These are phyloP conservation scores for Codiaeum variegatum DNA, from an alignment of 441 rosid genomes.

Conservation along the genomic window DNA sequence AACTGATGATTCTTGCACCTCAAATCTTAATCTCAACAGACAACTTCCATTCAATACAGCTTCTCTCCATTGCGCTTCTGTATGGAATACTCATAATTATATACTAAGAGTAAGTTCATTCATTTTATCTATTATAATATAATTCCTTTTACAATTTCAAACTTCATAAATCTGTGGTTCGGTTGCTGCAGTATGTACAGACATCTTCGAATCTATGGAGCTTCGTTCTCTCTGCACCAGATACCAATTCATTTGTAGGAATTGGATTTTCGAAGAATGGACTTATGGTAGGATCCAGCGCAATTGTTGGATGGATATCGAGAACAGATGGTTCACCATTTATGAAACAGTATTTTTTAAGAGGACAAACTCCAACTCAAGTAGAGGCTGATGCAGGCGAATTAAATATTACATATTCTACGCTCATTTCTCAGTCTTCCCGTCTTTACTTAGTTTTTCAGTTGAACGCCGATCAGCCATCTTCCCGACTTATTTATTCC, in stretches of 20 bases:
- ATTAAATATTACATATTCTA: constrained; percentile 34
- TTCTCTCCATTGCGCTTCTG: constrained; percentile 50
- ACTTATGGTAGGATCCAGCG: constrained; percentile 65
- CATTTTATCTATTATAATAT: no score
- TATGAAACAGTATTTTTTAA: constrained; percentile 47
- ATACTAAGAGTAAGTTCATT: constrained; percentile 57
- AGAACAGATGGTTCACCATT: constrained; percentile 22
- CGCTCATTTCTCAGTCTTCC: constrained; percentile 40
- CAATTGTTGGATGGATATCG: constrained; percentile 76
- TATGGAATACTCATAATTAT: constrained; percentile 45
- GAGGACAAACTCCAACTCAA: constrained; percentile 34
- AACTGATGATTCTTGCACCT: constrained; percentile 66
- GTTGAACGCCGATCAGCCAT: constrained; percentile 41
- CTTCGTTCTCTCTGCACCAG: constrained; percentile 65
- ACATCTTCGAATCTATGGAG: constrained; percentile 50
- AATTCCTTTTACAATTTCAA: no score
- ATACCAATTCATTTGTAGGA: constrained; percentile 40
- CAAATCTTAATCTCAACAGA: constrained; percentile 37
- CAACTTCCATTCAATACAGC: constrained; percentile 36
- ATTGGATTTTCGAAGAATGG: constrained; percentile 70
- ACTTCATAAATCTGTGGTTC: no score
- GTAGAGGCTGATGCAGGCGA: constrained; percentile 57
- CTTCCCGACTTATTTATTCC: constrained; percentile 47
- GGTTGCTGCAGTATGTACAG: constrained; percentile 57
- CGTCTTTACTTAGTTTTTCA: constrained; percentile 64